Evolutionary conservation across 2,329 filamentous ascomycete species (phyloP).

Genomic region (Colletotrichum sp.): DNA sequence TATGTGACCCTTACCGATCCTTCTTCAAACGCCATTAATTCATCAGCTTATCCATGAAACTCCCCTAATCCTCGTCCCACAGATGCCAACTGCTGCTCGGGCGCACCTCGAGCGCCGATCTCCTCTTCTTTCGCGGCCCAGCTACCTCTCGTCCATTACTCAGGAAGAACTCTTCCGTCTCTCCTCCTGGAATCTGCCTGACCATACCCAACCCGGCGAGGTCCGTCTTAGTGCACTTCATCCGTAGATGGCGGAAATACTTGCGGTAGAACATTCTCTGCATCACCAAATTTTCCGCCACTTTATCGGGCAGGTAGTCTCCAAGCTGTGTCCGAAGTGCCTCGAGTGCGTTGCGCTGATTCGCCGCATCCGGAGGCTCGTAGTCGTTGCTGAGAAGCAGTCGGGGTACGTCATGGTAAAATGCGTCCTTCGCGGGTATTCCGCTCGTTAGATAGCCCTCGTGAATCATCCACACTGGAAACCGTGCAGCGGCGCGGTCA

Average conservation of each 20-base stretch:
- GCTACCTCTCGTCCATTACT: conserved; percentile 16
- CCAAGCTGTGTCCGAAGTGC: background rate
- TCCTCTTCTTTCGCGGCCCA: conserved; percentile 2
- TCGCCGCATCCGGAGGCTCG: conserved; percentile 11
- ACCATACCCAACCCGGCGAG: conserved; percentile 18
- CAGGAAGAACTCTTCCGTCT: conserved; percentile 18
- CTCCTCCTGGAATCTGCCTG: conserved; percentile 1
- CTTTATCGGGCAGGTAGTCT: conserved; percentile 1
- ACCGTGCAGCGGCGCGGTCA: conserved; percentile 12
- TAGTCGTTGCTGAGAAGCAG: conserved; percentile 15
- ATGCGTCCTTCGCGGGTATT: conserved; percentile 11
- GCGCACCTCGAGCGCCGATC: conserved; percentile 1
- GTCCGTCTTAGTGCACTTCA: conserved; percentile 21
- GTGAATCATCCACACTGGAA: conserved; percentile 22
- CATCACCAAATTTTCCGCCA: conserved; percentile 11
- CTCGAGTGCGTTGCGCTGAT: conserved; percentile 12
- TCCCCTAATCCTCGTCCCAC: conserved; percentile 13
- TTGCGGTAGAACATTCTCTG: conserved; percentile 22
- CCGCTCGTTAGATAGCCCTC: conserved; percentile 18
- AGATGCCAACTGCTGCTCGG: conserved; percentile 17
- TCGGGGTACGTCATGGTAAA: conserved; percentile 11
- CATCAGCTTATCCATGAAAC: background rate
- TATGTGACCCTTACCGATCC: background rate
- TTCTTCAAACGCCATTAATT: background rate
- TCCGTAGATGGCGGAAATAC: conserved; percentile 17